Evolutionary conservation across 345 rosid genomes (phyloP), one percentile per base, ranked within the genome.

Genomic region (Euclidium syriacum): DNA sequence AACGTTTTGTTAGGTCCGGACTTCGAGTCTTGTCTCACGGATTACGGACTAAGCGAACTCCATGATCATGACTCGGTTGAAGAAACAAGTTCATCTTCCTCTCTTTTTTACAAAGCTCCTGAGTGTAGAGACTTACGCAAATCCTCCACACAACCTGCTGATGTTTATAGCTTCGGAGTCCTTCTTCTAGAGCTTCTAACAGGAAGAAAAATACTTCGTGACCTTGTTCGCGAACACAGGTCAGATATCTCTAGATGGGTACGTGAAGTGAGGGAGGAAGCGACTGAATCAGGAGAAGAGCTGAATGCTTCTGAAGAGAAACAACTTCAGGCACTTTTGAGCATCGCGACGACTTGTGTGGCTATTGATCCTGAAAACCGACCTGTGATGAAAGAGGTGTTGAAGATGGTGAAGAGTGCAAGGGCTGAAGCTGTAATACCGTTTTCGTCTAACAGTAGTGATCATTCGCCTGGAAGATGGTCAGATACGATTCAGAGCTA

Each of bases 161-260:
- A 94, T 60, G 88, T 87, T n/a, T 94, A 90, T 80, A 90, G 99
- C 88, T 90, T 84, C 3, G 97, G 99, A 0, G 96, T 90, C 23
- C 90, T 94, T 36, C 80, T 94, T 11, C 58, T 94, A 50, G 99
- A 94, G 78, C 95, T 94, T 48, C 72, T 94, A 14, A 94, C 97
- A 0, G 99, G 97, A 6, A 87, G 86, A 76, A 94, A 96, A 41
- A 96, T 97, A 0, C 85, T 79, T 80, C 96, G 84, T 54, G 96
- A 94, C 72, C 97, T 94, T 39, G 96, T 94, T 38, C 90, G 77
- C 65, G 92, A 90, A 58, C 87, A 94, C 10, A 96, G 96, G 9
- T 78, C 96, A 2, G 96, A 94, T 63, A 94, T 94, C 54, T 84
- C 99, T 1, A 75, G 80, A 52, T 94, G 99, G 99, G 99, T 94